Conservation (phyloP, 345 rosid species). For the Melaleuca quinquenervia region DNA sequence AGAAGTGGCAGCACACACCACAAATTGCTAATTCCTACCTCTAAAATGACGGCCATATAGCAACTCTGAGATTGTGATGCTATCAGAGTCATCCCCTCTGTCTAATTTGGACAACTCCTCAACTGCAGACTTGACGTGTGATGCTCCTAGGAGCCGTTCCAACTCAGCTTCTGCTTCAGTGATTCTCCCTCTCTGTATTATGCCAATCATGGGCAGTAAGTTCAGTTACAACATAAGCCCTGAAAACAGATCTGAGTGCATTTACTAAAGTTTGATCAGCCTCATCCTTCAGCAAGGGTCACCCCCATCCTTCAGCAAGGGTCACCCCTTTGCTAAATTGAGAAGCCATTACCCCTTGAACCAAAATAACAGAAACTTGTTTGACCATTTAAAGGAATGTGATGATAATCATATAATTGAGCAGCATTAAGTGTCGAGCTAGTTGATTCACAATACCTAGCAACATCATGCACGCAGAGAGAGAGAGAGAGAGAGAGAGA, state of each 20-base stretch:
- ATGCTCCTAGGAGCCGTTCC: conserved; percentile 73
- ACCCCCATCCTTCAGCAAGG: not conserved
- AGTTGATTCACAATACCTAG: not conserved
- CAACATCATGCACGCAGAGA: not conserved
- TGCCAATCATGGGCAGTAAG: conserved; percentile 1
- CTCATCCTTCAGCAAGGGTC: not conserved
- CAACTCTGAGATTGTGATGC: conserved; percentile 59
- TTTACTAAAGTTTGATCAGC: not conserved
- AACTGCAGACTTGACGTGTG: conserved; percentile 75
- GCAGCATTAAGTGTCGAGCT: not conserved
- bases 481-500: not conserved
- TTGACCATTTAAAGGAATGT: not conserved
- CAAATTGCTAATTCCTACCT: conserved; percentile 38
- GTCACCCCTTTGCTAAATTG: not conserved
- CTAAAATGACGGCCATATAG: conserved; percentile 68
- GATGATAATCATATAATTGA: not conserved
- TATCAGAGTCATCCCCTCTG: conserved; percentile 53
- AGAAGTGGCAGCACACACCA: not conserved
- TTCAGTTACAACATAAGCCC: not conserved
- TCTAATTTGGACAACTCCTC: conserved; percentile 69
- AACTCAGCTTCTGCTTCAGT: conserved; percentile 82
- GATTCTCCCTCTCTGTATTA: conserved; percentile 65
- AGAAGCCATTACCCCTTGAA: not conserved
- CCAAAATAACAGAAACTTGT: not conserved
- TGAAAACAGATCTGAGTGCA: not conserved